Conservation (phyloP, 2,329 filamentous ascomycete genomes). For the Metarhizium brunneum region DNA sequence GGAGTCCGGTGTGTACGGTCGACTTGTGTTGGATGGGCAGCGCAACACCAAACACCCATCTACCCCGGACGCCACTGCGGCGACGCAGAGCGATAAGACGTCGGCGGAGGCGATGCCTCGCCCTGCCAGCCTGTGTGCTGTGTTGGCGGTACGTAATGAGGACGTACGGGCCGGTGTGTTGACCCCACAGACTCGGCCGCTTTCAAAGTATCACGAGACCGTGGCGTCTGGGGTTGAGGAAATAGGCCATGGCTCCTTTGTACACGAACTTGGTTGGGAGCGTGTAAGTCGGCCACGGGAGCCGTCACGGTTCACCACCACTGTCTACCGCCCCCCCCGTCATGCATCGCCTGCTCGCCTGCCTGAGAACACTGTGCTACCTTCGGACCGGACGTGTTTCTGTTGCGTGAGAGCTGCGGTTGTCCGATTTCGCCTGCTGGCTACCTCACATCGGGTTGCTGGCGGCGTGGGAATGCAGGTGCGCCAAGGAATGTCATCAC, state of each 20-base stretch:
- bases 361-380: neutral
- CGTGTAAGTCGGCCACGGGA: neutral
- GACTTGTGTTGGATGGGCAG: no score
- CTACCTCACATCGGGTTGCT: no score
- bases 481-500: neutral
- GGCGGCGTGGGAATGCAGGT: no score
- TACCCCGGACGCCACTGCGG: slow-evolving; percentile 4
- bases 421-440: neutral
- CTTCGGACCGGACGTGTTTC: neutral
- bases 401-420: neutral
- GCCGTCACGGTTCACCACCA: no score
- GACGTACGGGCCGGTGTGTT: neutral
- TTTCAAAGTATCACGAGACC: neutral
- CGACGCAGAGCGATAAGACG: slow-evolving; percentile 1
- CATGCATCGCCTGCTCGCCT: neutral
- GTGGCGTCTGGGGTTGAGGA: neutral
- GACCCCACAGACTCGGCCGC: neutral
- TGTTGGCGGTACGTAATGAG: slow-evolving; percentile 1
- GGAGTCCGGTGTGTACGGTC: neutral
- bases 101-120: neutral
- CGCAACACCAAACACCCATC: neutral
- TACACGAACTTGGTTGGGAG: neutral
- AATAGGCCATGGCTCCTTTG: neutral
- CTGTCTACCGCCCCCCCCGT: neutral
- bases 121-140: neutral